Evolutionary conservation across 164 flowering plant genomes (phyloP).

Genomic region (Santalum album): DNA sequence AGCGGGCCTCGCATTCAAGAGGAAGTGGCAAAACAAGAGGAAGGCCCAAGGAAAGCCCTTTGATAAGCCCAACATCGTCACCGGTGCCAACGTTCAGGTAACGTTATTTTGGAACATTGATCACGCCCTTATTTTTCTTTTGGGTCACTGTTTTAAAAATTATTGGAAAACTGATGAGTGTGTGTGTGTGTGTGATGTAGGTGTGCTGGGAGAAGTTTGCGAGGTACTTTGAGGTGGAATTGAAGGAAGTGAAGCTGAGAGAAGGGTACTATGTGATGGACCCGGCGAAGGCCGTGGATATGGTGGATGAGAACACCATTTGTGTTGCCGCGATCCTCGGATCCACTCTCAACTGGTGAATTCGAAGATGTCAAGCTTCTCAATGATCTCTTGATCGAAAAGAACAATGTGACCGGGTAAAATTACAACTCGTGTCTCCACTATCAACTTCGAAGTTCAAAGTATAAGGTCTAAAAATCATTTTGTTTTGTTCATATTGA

Average conservation of each 20-base stretch:
- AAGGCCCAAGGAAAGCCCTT: slow-evolving; percentile 25
- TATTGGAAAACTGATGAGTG: background rate
- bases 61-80: slow-evolving; percentile 44
- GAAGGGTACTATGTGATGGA: slow-evolving; percentile 44
- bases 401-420: slow-evolving; percentile 38
- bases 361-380: slow-evolving; percentile 40
- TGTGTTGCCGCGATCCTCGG: slow-evolving; percentile 43
- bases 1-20: slow-evolving; percentile 41
- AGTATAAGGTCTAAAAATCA: too few species aligned
- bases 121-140: background rate
- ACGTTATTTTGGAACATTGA: too few species aligned
- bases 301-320: slow-evolving; percentile 45
- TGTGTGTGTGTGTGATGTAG: slow-evolving; percentile 5
- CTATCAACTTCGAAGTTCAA: too few species aligned
- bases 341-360: slow-evolving; percentile 38
- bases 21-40: slow-evolving; percentile 36
- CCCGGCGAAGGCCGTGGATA: slow-evolving; percentile 32
- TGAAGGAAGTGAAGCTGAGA: slow-evolving; percentile 35
- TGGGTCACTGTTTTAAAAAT: background rate
- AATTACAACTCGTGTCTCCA: too few species aligned
- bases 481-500: too few species aligned
- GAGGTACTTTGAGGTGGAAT: slow-evolving; percentile 36
- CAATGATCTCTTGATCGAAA: slow-evolving; percentile 28
- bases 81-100: slow-evolving; percentile 38
- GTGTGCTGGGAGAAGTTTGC: slow-evolving; percentile 49